These are phyloP conservation scores for Plectosphaerella cucumerina DNA, from an alignment of 2,329 filamentous ascomycete species.

Conservation along the genomic window DNA sequence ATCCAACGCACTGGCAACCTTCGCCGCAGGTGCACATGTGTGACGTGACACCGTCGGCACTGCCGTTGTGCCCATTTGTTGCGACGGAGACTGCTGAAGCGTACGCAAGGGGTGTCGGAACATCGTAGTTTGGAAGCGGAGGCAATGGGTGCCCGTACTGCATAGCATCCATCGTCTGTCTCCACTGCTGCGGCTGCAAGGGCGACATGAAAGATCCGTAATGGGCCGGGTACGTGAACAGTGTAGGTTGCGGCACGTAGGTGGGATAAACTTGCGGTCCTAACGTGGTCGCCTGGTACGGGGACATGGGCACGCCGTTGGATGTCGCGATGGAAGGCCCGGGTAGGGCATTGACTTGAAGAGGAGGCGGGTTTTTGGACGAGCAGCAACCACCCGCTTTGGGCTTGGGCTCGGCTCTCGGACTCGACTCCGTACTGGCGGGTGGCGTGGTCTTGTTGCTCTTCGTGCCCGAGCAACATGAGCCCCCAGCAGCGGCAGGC, in stretches of 20 bases:
- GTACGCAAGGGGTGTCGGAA: slow-evolving; percentile 6
- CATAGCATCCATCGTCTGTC: slow-evolving; percentile 39
- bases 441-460: slow-evolving; percentile 6
- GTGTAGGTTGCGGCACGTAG: slow-evolving; percentile 37
- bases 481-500: slow-evolving; percentile 2
- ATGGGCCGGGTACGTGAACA: slow-evolving; percentile 49
- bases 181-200: slow-evolving; percentile 50
- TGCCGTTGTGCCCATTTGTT: slow-evolving; percentile 10
- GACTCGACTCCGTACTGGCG: slow-evolving; percentile 10
- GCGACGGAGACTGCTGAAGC: slow-evolving; percentile 7
- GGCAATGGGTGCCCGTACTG: slow-evolving; percentile 28
- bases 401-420: slow-evolving; percentile 9
- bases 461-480: slow-evolving; percentile 15
- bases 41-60: slow-evolving; percentile 17
- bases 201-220: slow-evolving; percentile 53
- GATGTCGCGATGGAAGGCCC: slow-evolving; percentile 17
- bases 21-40: slow-evolving; percentile 60
- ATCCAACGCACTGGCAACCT: slow-evolving; percentile 63
- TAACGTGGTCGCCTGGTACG: slow-evolving; percentile 30
- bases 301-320: slow-evolving; percentile 22
- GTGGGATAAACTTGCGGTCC: slow-evolving; percentile 31
- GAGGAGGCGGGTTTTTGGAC: slow-evolving; percentile 18
- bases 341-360: slow-evolving; percentile 2
- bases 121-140: slow-evolving; percentile 13
- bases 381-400: slow-evolving; percentile 31